Evolutionary conservation across 1,284 basidiomycete species (phyloP), one percentile per base, ranked within the genome.

Genomic region (Puccinia triticina): DNA sequence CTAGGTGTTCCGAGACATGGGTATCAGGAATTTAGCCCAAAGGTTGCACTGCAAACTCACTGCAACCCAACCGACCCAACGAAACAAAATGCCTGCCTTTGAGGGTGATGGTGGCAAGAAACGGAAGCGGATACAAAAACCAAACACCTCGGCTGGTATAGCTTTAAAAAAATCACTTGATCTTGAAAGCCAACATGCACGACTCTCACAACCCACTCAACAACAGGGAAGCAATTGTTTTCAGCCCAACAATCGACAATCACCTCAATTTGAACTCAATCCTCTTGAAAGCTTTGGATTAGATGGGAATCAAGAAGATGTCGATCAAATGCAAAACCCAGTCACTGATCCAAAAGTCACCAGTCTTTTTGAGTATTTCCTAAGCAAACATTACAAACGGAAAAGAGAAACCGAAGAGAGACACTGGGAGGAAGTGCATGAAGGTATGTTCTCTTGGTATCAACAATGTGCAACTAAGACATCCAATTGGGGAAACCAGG

Each of bases 401-500:
- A 71, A 50, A 29, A 71, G n/a, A 37, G 18, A 7, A 12, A 12
- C 48, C 8, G 48, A 75, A 40, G 29, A 55, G 53, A 29, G 59
- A n/a, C 1, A 57, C 23, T 75, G 73, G 73, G 40, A 32, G 11
- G 53, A 75, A 53, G 57, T 59, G 14, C 40, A 55, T 59, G 26
- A 26, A 7, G 5, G 18, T 8, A 77, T 77, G 37, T 66, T 77
- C 43, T 43, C 26, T 29, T 64, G 14, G 43, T 77, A 66, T 40
- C 18, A 43, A 21, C 29, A 64, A 50, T 77, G 57, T 50, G 55
- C 61, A 21, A 26, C 23, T 43, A 46, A 71, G 34, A 71, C 40
- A 23, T 71, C 32, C 26, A 8, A 26, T 29, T 77, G 75, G 75
- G 75, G 59, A n/a, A 26, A 77, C 32, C 16, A 43, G 26, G 37